phyloP scores from a whole-genome alignment of 352 stramenopile genomes.

The Pythium utonaiense region DNA sequence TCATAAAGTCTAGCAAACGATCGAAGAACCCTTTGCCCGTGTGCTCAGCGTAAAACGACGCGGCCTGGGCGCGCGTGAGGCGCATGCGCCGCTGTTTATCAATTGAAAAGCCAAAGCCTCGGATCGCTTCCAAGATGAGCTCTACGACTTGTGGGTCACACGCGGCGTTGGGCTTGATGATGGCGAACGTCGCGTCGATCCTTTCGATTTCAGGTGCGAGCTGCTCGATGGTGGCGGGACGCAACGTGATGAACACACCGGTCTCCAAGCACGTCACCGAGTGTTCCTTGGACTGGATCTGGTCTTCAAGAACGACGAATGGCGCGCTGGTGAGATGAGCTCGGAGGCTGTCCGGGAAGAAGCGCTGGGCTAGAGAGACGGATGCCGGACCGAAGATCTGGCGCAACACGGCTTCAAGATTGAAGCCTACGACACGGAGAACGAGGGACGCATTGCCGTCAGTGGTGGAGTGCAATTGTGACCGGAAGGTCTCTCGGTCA shows the following conservation, averaged over 20 bases:
- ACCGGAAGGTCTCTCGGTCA: conserved; percentile 3
- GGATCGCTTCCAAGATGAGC: conserved; percentile 38
- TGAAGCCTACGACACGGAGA: conserved; percentile 43
- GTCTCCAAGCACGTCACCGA: conserved; percentile 37
- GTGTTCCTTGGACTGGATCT: conserved; percentile 21
- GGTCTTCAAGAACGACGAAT: conserved; percentile 20
- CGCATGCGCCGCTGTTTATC: conserved; percentile 32
- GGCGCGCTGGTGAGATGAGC: conserved; percentile 25
- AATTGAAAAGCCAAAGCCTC: conserved; percentile 47
- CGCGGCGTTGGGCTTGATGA: conserved; percentile 64
- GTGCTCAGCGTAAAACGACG: conserved; percentile 62
- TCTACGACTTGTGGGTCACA: conserved; percentile 24
- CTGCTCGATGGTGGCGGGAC: conserved; percentile 9
- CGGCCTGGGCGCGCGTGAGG: conserved; percentile 46
- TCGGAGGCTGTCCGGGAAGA: conserved; percentile 50
- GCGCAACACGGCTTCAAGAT: conserved; percentile 36
- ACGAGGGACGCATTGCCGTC: background rate
- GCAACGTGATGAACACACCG: conserved; percentile 37
- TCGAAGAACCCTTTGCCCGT: conserved; percentile 58
- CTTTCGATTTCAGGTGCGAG: conserved; percentile 12
- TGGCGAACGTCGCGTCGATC: conserved; percentile 42
- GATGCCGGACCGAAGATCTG: conserved; percentile 35
- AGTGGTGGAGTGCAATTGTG: background rate
- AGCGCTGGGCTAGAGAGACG: conserved; percentile 27
- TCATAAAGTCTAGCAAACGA: conserved; percentile 60